Percentiles rank a stretch among this genome's conserved stretches.
These are phyloP conservation scores for Phytophthora cactorum DNA, from an alignment of 352 stramenopile genomes.

Conservation along the genomic window DNA sequence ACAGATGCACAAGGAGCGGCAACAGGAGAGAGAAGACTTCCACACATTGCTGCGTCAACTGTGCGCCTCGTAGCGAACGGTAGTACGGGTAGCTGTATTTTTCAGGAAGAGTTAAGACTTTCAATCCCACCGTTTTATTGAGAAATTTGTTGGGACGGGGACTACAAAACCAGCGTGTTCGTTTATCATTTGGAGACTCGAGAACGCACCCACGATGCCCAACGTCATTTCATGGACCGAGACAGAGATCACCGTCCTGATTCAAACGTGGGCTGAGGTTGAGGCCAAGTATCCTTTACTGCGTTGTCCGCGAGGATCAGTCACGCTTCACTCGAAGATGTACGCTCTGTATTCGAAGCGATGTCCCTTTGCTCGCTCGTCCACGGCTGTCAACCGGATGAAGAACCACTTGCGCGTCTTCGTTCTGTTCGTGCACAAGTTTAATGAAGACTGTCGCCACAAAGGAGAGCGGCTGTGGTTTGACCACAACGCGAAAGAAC, in stretches of 20 bases:
- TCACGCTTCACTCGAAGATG: slow-evolving; percentile 20
- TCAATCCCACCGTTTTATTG: background rate
- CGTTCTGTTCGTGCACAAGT: slow-evolving; percentile 25
- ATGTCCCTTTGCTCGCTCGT: slow-evolving; percentile 14
- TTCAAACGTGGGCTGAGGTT: slow-evolving; percentile 30
- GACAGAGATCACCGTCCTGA: slow-evolving; percentile 18
- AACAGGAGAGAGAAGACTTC: slow-evolving; percentile 47
- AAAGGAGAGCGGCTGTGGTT: slow-evolving; percentile 26
- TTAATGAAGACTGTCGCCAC: slow-evolving; percentile 15
- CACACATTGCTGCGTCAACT: slow-evolving; percentile 33
- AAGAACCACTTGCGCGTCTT: slow-evolving; percentile 20
- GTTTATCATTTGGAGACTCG: background rate
- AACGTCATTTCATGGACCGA: slow-evolving; percentile 29
- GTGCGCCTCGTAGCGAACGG: slow-evolving; percentile 18
- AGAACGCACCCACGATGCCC: slow-evolving; percentile 4
- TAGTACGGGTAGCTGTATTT: slow-evolving; percentile 10
- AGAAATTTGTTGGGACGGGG: slow-evolving; percentile 1
- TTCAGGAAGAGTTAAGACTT: background rate
- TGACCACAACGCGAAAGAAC: slow-evolving; percentile 14
- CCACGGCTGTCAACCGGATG: slow-evolving; percentile 5
- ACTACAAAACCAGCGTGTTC: background rate
- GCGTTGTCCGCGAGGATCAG: slow-evolving; percentile 5
- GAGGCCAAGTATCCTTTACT: slow-evolving; percentile 21
- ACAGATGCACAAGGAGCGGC: slow-evolving; percentile 44
- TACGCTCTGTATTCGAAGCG: slow-evolving; percentile 18